Evolutionary conservation across 2,329 filamentous ascomycete genomes (phyloP).

Genomic region (Emergomyces orientalis): DNA sequence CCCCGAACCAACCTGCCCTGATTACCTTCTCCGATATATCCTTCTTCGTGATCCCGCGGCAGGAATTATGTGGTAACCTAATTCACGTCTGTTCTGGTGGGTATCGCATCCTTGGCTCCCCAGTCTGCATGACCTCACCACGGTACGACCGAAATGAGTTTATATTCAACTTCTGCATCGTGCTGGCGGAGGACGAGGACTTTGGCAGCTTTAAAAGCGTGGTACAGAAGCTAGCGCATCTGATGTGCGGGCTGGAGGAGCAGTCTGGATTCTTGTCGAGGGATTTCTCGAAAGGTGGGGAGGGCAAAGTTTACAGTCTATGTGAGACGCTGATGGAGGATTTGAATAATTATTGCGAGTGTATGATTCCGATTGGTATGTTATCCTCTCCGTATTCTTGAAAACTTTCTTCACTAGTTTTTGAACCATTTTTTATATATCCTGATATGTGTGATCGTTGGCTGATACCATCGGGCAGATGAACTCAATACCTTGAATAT

Average conservation of each 20-base stretch:
- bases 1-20: slow-evolving; percentile 50
- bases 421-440: background rate
- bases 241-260: slow-evolving; percentile 84
- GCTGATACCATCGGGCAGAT: slow-evolving; percentile 44
- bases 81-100: slow-evolving; percentile 63
- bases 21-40: slow-evolving; percentile 80
- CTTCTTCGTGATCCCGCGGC: slow-evolving; percentile 87
- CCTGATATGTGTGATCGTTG: slow-evolving; percentile 10
- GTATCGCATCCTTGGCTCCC: slow-evolving; percentile 75
- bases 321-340: slow-evolving; percentile 88
- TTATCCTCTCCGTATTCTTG: slow-evolving; percentile 1
- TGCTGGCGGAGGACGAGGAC: slow-evolving; percentile 61
- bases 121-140: slow-evolving; percentile 73
- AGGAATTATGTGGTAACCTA: slow-evolving; percentile 89
- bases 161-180: slow-evolving; percentile 94
- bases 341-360: slow-evolving; percentile 93
- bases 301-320: slow-evolving; percentile 52
- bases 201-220: slow-evolving; percentile 74
- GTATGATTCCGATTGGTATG: slow-evolving; percentile 91
- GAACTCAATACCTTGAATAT: slow-evolving; percentile 92
- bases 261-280: slow-evolving; percentile 67
- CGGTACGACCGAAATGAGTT: slow-evolving; percentile 90
- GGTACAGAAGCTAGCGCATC: slow-evolving; percentile 71
- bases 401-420: background rate
- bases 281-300: slow-evolving; percentile 37